Base-by-base conservation (phyloP, 371 early-diverging fungal genomes). In the Lichtheimia hyalospora region DNA sequence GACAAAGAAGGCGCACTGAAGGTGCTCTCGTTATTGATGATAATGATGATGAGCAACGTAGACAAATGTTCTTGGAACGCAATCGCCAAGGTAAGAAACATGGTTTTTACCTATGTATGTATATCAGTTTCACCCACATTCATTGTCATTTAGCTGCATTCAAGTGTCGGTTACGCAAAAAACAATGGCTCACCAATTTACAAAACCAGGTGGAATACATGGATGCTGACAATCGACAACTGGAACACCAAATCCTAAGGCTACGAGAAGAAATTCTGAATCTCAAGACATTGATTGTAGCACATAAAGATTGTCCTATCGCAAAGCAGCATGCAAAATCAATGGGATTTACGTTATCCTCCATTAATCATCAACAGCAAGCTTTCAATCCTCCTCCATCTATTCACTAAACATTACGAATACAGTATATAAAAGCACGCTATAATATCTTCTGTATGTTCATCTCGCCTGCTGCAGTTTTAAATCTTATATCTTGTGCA, bases 41-140 rank as follows among this genome's bases (percentile, higher is more conserved):
- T 16, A 10, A 10, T 34, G 75, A 75, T 5, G 79, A 74, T 2
- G 84, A 83, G 27, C 84, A 84, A 41, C 84, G 84, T 62, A 74
- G 87, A 39, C 68, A 69, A 50, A 87, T 81, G 67, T 89, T 91
- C 66, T 67, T 91, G 63, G 92, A 91, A 67, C 82, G 90, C 50
- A 91, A 91, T 70, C 83, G 92, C 18, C 83, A 83, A 79, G 88
- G 88, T 85, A 70, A 52, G 15, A n/a, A n/a, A n/a, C n/a, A n/a
- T n/a, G n/a, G n/a, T n/a, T n/a, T n/a, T n/a, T n/a, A n/a, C n/a
- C n/a, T n/a, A n/a, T n/a, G n/a, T n/a, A n/a, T n/a, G n/a, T 25
- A 5, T 25, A 42, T n/a, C 48, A 20, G 23, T 46, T 20, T 46
- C 46, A 16, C 46, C 16, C 2, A 46, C 16, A 54, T 34, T 6